Evolutionary conservation across 257 asterid species (phyloP).

Genomic region (Hygrophila difformis): DNA sequence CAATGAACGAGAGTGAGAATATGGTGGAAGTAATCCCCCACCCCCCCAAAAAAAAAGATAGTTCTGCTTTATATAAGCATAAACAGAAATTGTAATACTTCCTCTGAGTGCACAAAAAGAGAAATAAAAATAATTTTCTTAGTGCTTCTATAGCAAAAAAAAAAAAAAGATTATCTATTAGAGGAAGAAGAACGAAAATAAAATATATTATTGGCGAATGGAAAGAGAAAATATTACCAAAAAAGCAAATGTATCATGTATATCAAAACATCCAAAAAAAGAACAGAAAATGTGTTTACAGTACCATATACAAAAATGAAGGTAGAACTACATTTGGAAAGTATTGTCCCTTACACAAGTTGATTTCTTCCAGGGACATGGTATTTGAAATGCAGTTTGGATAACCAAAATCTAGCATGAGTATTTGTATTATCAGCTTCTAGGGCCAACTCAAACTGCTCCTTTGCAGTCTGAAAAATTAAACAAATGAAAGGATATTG

Average conservation of each 20-base stretch:
- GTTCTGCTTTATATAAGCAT: too few species aligned
- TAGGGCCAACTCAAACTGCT: slow-evolving; percentile 85
- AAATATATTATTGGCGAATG: not conserved
- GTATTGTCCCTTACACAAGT: slow-evolving; percentile 48
- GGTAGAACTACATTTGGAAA: slow-evolving; percentile 9
- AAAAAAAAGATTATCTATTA: too few species aligned
- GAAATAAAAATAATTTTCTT: too few species aligned
- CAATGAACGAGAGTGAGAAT: slow-evolving; percentile 2
- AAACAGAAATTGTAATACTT: too few species aligned
- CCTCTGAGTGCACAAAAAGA: too few species aligned
- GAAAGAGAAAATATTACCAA: not conserved
- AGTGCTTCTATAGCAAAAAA: too few species aligned
- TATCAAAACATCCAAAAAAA: slow-evolving; percentile 8
- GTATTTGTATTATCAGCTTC: slow-evolving; percentile 88
- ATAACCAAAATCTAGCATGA: slow-evolving; percentile 88
- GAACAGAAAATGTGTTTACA: too few species aligned
- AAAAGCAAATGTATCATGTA: not conserved
- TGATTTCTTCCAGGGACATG: slow-evolving; percentile 89
- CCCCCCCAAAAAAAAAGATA: not conserved
- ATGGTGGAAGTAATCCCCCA: not conserved
- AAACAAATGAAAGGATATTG: too few species aligned
- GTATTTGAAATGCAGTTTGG: slow-evolving; percentile 79
- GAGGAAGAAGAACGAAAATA: too few species aligned
- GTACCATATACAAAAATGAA: slow-evolving; percentile 11
- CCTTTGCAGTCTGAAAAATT: slow-evolving; percentile 61